A percentile compares a stretch with the other conserved stretches of the same genome.
These are phyloP conservation scores for Ophiocordyceps robertsii DNA, from an alignment of 2,329 filamentous ascomycete genomes.

Conservation along the genomic window DNA sequence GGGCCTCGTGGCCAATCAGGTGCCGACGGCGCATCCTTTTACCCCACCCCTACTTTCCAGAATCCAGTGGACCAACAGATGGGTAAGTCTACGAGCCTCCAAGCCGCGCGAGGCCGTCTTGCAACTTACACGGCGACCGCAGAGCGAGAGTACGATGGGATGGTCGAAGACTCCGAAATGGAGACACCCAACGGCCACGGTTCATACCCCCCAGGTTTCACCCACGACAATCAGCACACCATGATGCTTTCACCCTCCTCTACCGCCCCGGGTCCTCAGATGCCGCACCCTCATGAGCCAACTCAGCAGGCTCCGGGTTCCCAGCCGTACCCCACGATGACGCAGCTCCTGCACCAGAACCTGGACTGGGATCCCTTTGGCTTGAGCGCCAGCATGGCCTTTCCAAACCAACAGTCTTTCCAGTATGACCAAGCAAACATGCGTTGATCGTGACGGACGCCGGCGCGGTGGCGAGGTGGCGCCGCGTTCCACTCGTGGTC, in stretches of 20 bases:
- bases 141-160: constrained; percentile 97
- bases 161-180: constrained; percentile 71
- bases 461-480: constrained; percentile 1
- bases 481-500: neutral
- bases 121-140: constrained; percentile 15
- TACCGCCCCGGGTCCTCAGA: constrained; percentile 18
- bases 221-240: constrained; percentile 28
- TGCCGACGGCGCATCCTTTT: constrained; percentile 44
- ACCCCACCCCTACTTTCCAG: constrained; percentile 71
- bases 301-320: constrained; percentile 17
- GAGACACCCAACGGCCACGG: constrained; percentile 53
- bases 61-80: constrained; percentile 82
- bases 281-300: constrained; percentile 19
- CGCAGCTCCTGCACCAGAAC: constrained; percentile 59
- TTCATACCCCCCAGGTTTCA: constrained; percentile 47
- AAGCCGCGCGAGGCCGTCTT: neutral
- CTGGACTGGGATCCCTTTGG: constrained; percentile 90
- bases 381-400: constrained; percentile 87
- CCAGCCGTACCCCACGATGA: constrained; percentile 48
- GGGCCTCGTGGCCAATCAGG: constrained; percentile 20
- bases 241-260: constrained; percentile 27
- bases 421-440: constrained; percentile 53
- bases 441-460: constrained; percentile 17
- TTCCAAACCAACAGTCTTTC: constrained; percentile 72
- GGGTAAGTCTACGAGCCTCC: constrained; percentile 51